Conservation (phyloP, 495 filamentous ascomycete species). For the Amorphotheca resinae region DNA sequence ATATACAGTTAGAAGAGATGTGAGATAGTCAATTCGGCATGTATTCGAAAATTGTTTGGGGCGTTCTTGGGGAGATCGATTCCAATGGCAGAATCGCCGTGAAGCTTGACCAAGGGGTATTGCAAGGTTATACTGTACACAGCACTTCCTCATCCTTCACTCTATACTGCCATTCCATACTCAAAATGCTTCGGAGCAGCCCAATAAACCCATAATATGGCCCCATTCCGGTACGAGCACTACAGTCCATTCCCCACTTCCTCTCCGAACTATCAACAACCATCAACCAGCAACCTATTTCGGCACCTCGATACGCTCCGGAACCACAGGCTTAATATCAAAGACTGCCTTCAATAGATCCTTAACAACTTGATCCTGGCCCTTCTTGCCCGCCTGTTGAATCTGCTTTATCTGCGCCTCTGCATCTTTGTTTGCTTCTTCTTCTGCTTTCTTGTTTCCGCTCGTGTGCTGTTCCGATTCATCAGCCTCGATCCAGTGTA, state of each 20-base stretch:
- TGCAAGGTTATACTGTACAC: too few species aligned
- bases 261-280: not conserved
- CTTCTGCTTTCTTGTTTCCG: constrained; percentile 42
- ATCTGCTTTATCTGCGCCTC: constrained; percentile 70
- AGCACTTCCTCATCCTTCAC: too few species aligned
- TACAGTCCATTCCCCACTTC: not conserved
- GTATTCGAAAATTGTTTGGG: too few species aligned
- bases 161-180: too few species aligned
- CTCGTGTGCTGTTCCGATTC: constrained; percentile 31
- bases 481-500: not conserved
- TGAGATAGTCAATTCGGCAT: too few species aligned
- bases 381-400: constrained; percentile 62
- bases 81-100: too few species aligned
- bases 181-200: too few species aligned
- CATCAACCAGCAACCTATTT: constrained; percentile 9
- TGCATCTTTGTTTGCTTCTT: constrained; percentile 49
- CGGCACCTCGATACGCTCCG: constrained; percentile 24
- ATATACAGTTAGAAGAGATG: too few species aligned
- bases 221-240: too few species aligned
- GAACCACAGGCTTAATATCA: constrained; percentile 61
- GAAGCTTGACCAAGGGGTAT: too few species aligned
- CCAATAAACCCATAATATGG: too few species aligned
- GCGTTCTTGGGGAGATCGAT: too few species aligned
- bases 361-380: constrained; percentile 64
- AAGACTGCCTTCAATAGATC: constrained; percentile 69